Base-by-base conservation (phyloP, 2,329 filamentous ascomycete genomes). In the Paraphaeosphaeria minitans region DNA sequence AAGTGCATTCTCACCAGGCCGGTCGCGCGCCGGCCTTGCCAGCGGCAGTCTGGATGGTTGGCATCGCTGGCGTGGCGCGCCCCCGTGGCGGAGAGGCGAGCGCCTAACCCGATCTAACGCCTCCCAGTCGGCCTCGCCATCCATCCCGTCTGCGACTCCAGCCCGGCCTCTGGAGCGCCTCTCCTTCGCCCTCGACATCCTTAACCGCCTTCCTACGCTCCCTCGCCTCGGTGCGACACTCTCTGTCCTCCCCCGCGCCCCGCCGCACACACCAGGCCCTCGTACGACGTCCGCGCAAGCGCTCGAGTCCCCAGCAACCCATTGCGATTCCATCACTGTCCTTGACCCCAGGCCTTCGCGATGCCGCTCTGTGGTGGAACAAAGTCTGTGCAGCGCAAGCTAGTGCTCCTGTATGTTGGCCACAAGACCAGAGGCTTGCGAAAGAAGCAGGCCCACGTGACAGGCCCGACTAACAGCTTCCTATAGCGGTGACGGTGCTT, bases 321-420 rank as follows among this genome's bases (percentile, higher is more conserved):
- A 54, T 55, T 55, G 67, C 69, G 54, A 66, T 63, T 61, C 65
- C 43, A 64, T 62, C 68, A 59, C 68, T 65, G 60, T 60, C n/a
- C 55, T 41, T 56, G 46, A 48, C 62, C 57, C 60, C 57, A 56
- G 31, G 57, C 60, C 60, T 54, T 68, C 68, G 70, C 67, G 55
- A 77, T 82, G 81, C 78, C 78, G 67, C 74, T 82, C 71, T 82
- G 80, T 68, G 80, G 81, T 73, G 81, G 80, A 67, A 79, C 77
- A 59, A 83, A 96, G 83, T 93, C 91, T 56, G 92, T 94, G 71
- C 91, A 96, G 86, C 91, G 93, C 81, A 97, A 97, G 88, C 90
- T 97, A 81, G 93, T 97, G 74, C 85, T 97, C 71, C 84, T 97
- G 90, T 96, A 81, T 75, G 86, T 85, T 62, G 58, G 56, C 63